These are phyloP conservation scores for Kodamaea kakaduensis DNA, from an alignment of 805 yeast species.

Conservation along the genomic window DNA sequence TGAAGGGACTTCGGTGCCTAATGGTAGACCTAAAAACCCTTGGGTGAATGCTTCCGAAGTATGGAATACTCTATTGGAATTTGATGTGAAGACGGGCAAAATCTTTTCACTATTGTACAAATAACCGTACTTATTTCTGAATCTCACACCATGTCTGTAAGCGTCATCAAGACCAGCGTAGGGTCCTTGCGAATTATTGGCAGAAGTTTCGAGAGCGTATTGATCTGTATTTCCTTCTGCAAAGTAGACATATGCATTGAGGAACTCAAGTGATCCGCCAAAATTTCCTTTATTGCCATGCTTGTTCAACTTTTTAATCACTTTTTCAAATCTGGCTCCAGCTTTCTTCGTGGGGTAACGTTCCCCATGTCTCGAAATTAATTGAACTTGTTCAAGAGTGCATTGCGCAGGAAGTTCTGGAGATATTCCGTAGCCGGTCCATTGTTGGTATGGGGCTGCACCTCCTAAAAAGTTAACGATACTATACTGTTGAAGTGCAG, in stretches of 20 bases:
- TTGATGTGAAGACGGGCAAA: slow-evolving; percentile 53
- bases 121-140: slow-evolving; percentile 47
- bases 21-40: slow-evolving; percentile 52
- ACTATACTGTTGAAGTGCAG: slow-evolving; percentile 43
- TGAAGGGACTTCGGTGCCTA: slow-evolving; percentile 18
- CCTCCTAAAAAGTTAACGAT: slow-evolving; percentile 51
- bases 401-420: slow-evolving; percentile 49
- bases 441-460: slow-evolving; percentile 51
- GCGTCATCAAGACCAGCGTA: slow-evolving; percentile 53
- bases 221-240: slow-evolving; percentile 24
- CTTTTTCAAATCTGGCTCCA: slow-evolving; percentile 26
- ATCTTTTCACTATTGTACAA: slow-evolving; percentile 35
- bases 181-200: slow-evolving; percentile 39
- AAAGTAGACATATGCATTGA: slow-evolving; percentile 50
- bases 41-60: slow-evolving; percentile 53
- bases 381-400: slow-evolving; percentile 61
- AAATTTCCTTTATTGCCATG: slow-evolving; percentile 17
- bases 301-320: slow-evolving; percentile 20
- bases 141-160: slow-evolving; percentile 44
- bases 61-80: slow-evolving; percentile 51
- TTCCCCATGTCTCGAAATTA: slow-evolving; percentile 80
- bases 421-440: slow-evolving; percentile 51
- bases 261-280: slow-evolving; percentile 51
- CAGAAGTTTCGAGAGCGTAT: slow-evolving; percentile 50
- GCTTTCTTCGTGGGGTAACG: slow-evolving; percentile 50